Conservation (phyloP, 768 basidiomycete species). For the Rhizopogon roseolus region DNA sequence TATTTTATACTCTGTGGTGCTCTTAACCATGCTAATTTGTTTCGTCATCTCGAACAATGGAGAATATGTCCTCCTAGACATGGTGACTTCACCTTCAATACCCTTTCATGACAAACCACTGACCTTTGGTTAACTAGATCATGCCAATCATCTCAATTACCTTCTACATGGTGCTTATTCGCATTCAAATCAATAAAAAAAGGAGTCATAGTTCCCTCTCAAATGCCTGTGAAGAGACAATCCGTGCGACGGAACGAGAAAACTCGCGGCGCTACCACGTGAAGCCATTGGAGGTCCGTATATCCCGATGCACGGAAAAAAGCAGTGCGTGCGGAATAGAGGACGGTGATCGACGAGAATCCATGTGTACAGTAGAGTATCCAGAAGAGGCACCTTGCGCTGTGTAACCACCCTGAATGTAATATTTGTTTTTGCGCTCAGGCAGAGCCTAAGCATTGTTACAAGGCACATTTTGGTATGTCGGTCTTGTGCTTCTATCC, state of each 20-base stretch:
- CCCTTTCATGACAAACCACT: no score
- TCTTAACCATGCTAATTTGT: slow-evolving; percentile 1
- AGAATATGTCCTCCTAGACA: not conserved
- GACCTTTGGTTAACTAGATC: not conserved
- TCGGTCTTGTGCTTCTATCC: no score
- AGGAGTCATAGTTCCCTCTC: not conserved
- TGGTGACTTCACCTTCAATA: not conserved
- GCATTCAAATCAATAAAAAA: not conserved
- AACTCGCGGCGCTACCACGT: not conserved
- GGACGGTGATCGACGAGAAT: not conserved
- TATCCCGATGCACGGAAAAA: not conserved
- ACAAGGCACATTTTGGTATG: no score
- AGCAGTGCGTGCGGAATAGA: not conserved
- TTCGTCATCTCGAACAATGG: slow-evolving; percentile 3
- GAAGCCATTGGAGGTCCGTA: not conserved
- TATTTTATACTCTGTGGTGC: slow-evolving; percentile 4
- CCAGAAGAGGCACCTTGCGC: no score
- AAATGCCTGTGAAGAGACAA: not conserved
- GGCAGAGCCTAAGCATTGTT: no score
- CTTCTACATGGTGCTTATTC: slow-evolving; percentile 6
- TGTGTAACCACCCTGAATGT: no score
- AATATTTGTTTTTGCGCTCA: no score
- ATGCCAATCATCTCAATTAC: not conserved
- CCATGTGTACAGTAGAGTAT: not conserved
- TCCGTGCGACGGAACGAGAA: not conserved